These are phyloP conservation scores for Pelargonium citronellum DNA, from an alignment of 441 rosid genomes.

Conservation along the genomic window DNA sequence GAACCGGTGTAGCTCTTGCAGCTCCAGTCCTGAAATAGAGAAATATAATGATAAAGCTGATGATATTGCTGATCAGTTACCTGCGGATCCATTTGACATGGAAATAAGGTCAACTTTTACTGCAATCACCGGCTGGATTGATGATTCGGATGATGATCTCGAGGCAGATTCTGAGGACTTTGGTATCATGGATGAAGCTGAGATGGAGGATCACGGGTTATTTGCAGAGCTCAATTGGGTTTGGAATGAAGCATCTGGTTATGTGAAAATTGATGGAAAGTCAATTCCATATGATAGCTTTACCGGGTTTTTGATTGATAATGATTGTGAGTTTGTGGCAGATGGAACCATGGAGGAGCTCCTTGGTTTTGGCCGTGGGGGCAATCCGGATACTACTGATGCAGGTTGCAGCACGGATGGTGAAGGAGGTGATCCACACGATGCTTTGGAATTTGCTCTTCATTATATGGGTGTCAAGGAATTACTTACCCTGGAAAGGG, in stretches of 20 bases:
- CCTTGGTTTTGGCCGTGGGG: background rate
- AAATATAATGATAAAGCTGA: background rate
- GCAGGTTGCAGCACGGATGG: slow-evolving; percentile 13
- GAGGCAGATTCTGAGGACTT: background rate
- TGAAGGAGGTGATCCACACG: slow-evolving; percentile 29
- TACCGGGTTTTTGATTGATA: background rate
- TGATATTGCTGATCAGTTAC: background rate
- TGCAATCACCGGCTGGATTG: background rate
- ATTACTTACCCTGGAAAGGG: slow-evolving; percentile 37
- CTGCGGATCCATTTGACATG: background rate
- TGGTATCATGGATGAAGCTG: background rate
- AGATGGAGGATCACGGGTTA: background rate
- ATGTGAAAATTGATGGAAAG: slow-evolving; percentile 1
- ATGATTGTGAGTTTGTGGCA: background rate
- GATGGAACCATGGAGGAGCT: background rate
- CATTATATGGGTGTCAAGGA: slow-evolving; percentile 33
- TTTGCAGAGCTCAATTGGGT: background rate
- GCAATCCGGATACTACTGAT: background rate
- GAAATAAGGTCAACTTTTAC: background rate
- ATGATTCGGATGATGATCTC: background rate
- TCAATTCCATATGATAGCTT: background rate
- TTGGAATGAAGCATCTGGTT: background rate
- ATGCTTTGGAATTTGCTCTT: slow-evolving; percentile 32
- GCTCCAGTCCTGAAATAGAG: slow-evolving; percentile 1
- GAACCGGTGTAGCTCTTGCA: background rate